These are phyloP conservation scores for Polytolypa hystricis DNA, from an alignment of 2,329 filamentous ascomycete genomes.

Conservation along the genomic window DNA sequence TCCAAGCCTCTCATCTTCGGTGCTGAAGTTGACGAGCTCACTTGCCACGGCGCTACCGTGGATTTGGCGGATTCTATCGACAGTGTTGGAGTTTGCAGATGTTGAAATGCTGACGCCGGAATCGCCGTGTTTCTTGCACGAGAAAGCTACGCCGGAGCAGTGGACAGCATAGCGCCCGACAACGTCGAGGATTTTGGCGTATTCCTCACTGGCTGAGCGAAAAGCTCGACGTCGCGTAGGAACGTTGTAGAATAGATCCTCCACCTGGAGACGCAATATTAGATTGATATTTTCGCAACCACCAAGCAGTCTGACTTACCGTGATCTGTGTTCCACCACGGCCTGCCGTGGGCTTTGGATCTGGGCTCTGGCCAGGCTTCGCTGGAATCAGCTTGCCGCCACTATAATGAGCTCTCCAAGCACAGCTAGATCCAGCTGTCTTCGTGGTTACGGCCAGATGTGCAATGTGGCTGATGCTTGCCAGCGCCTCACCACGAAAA, in stretches of 20 bases:
- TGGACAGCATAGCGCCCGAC: constrained; percentile 90
- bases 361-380: constrained; percentile 76
- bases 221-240: constrained; percentile 82
- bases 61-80: constrained; percentile 82
- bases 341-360: constrained; percentile 80
- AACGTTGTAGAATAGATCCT: constrained; percentile 95
- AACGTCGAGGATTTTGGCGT: constrained; percentile 93
- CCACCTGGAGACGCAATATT: constrained; percentile 43
- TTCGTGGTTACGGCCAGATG: constrained; percentile 92
- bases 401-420: constrained; percentile 81
- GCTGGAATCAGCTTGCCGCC: constrained; percentile 69
- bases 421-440: constrained; percentile 74
- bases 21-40: constrained; percentile 68
- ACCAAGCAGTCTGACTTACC: too few relatives aligned
- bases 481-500: constrained; percentile 92
- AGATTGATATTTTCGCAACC: neutral
- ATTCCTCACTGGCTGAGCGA: constrained; percentile 83
- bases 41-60: constrained; percentile 76
- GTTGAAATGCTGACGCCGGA: constrained; percentile 72
- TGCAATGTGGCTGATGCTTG: constrained; percentile 96
- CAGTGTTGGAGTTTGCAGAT: constrained; percentile 56
- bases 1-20: constrained; percentile 65
- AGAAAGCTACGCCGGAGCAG: constrained; percentile 82
- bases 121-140: constrained; percentile 93
- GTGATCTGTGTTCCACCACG: constrained; percentile 87